Base-by-base conservation (phyloP, 2,329 filamentous ascomycete species). In the Ceratocystis harringtonii region DNA sequence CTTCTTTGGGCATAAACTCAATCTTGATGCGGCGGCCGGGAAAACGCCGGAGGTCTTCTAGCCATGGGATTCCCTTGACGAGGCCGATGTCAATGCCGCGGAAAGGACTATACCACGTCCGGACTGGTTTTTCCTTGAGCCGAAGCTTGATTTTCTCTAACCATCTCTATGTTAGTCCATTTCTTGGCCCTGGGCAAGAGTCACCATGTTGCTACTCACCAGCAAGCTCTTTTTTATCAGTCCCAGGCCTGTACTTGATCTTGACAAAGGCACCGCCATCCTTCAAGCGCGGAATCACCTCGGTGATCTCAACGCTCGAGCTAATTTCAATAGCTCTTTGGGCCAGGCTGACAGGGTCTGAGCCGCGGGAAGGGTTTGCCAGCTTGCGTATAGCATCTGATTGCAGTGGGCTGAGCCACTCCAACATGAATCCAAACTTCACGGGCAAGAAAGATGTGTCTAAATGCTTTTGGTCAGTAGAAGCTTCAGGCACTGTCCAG, bases 221-320 rank as follows among this genome's bases (percentile, higher is more conserved):
- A 71, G 81, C 78, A 61, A 81, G 72, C 61, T 79, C 71, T 60
- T 76, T 73, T 2, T 76, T 71, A 3, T 75, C 72, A 8, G 76
- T 70, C 10, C 73, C 74, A 0, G 73, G 68, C 48, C 77, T 75
- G 64, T 80, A 83, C 17, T 80, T 81, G 72, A 95, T 91, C 74
- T 95, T 96, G 73, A 97, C 86, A 73, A 95, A 97, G 0, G 90
- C 90, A 12, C 94, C 94, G 17, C 94, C 94, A 72, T 99, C 94
- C 71, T 95, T 92, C 32, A 95, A 79, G 2, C 91, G 82, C 0
- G 92, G 91, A 19, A 96, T 75, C 17, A 96, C 86, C 71, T 95
- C 87, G 2, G 85, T 89, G 60, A 96, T 84, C 66, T 86, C 84
- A 61, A 95, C 77, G 0, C 83, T 78, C 1, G 86, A 71, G 8